Evolutionary conservation across 2,329 filamentous ascomycete genomes (phyloP), one percentile per base, ranked within the genome.

Genomic region (Hypoxylon sp.): DNA sequence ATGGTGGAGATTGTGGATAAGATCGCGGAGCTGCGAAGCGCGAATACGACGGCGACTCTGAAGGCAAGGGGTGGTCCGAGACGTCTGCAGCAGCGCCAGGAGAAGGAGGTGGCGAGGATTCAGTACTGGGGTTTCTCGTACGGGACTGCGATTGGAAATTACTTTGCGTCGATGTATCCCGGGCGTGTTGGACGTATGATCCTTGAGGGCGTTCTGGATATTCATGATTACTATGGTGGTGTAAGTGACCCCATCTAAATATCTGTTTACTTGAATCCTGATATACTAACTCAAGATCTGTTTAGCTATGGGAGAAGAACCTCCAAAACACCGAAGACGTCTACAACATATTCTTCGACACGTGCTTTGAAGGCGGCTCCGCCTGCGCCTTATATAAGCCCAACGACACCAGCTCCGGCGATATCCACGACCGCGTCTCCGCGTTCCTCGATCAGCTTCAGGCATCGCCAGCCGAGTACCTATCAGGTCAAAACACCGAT

Each of bases 81-180:
- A 11, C 39, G 52, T 26, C 51, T 51, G 22, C 39, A 39, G 11
- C 32, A 17, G 41, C 59, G 39, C 13, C 58, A 51, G 17, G 53
- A 10, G 51, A 50, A 54, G 34, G 63, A 63, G 20, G 49, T 60
- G 3, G 55, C 67, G 1, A 58, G 70, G 41, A 65, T 69, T 41
- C 80, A 81, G 68, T 86, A 84, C 65, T 79, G 81, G 74, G 82
- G 84, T 0, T 79, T 85, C 54, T 84, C 81, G 5, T 86, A 86
- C 60, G 80, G 80, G 4, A 81, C 79, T 0, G 72, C 79, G 6
- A 71, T 82, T 3, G 80, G 80, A 1, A 78, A 76, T n/a, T 79
- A 76, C 0, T 82, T 82, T 61, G 80, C 80, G 7, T 76, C 76
- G 3, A 74, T 82, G 72, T 81, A 76, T 57, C 80, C 80, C 0